phyloP scores from a whole-genome alignment of 139 green algal species.

The Chlamydomonas asymmetrica region DNA sequence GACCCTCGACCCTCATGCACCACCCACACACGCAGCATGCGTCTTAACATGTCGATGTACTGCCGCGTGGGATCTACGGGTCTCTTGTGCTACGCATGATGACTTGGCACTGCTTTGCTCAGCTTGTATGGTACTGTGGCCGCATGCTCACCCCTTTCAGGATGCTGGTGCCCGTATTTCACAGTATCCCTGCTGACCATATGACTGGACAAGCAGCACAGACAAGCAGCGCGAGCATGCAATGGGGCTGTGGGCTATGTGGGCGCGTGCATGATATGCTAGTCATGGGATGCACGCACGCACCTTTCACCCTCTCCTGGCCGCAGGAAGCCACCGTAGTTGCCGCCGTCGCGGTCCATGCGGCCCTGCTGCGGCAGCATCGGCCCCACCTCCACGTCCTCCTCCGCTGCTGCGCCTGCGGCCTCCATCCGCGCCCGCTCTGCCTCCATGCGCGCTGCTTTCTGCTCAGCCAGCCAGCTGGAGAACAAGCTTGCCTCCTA shows the following conservation, averaged over 20 bases:
- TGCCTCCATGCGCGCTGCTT: constrained; percentile 24
- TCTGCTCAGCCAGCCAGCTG: constrained; percentile 40
- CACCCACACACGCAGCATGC: no score
- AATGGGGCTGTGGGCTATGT: constrained; percentile 8
- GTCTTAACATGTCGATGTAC: no score
- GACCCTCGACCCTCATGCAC: no score
- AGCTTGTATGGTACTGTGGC: no score
- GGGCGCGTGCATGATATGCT: neutral
- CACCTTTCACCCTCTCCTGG: constrained; percentile 55
- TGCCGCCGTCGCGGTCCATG: constrained; percentile 13
- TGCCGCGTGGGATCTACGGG: no score
- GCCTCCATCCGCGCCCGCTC: constrained; percentile 31
- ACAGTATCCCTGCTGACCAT: no score
- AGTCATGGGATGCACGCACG: neutral
- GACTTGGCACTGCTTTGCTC: no score
- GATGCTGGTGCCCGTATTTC: no score
- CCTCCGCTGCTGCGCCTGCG: constrained; percentile 14
- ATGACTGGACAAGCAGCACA: no score
- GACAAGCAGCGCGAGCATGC: constrained; percentile 30
- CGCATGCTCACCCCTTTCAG: no score
- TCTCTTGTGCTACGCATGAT: no score
- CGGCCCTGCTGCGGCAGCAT: constrained; percentile 41
- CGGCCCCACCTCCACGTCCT: constrained; percentile 71
- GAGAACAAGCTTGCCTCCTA: constrained; percentile 66
- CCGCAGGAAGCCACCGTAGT: constrained; percentile 66